phyloP scores from a whole-genome alignment of 345 rosid genomes.

The Arabis hirsuta region DNA sequence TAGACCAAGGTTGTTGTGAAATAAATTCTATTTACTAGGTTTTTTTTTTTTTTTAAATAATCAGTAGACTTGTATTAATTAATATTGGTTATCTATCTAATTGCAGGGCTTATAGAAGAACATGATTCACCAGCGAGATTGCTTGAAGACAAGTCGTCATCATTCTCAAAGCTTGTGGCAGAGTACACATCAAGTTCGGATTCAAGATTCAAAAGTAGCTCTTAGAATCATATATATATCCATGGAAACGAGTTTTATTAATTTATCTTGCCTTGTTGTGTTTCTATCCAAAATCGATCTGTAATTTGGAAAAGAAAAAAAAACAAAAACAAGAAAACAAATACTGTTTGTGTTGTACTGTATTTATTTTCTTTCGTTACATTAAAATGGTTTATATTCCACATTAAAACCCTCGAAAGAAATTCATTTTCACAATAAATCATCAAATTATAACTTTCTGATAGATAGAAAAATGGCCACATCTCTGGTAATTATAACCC shows the following conservation, averaged over 20 bases:
- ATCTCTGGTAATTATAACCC: too few species aligned
- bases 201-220: conserved; percentile 36
- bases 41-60: too few species aligned
- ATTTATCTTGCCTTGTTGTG: background rate
- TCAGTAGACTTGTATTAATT: background rate
- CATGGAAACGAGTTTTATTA: background rate
- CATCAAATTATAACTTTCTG: too few species aligned
- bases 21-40: too few species aligned
- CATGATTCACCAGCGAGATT: conserved; percentile 61
- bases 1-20: conserved; percentile 47
- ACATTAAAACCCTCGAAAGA: too few species aligned
- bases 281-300: background rate
- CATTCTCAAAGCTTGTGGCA: conserved; percentile 69
- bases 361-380: background rate
- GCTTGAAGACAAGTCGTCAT: conserved; percentile 62
- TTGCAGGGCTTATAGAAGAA: conserved; percentile 71
- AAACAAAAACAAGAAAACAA: too few species aligned
- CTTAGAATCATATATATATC: conserved; percentile 1
- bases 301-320: background rate
- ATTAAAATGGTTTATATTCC: too few species aligned
- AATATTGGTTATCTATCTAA: background rate
- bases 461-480: too few species aligned
- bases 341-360: background rate
- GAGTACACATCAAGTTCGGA: conserved; percentile 67
- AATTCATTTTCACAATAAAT: too few species aligned